Evolutionary conservation across 2,329 filamentous ascomycete genomes (phyloP).

Genomic region (Beauveria australis): DNA sequence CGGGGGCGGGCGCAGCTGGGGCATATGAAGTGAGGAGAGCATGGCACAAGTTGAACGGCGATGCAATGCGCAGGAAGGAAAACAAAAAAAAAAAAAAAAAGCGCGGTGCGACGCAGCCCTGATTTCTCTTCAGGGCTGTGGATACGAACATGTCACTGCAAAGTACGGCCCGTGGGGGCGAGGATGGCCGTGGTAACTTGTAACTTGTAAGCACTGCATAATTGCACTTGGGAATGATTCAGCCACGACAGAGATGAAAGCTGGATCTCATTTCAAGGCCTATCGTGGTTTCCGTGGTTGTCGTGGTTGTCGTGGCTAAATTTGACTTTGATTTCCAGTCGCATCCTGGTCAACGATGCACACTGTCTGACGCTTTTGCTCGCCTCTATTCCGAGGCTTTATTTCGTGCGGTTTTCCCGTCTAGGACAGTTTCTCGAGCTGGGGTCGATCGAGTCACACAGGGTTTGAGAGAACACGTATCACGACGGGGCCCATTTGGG

Average conservation of each 20-base stretch:
- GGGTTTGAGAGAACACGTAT: neutral
- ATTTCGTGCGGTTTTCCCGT: neutral
- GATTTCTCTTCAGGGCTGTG: neutral
- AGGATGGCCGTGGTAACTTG: too few species aligned
- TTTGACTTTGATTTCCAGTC: neutral
- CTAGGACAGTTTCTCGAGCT: neutral
- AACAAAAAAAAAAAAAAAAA: neutral
- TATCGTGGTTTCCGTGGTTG: too few species aligned
- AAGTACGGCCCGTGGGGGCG: neutral
- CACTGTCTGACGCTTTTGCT: neutral
- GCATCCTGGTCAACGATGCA: neutral
- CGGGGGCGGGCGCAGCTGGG: neutral
- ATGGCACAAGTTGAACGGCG: neutral
- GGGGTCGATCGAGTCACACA: neutral
- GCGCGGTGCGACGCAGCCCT: neutral
- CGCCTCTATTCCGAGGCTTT: neutral
- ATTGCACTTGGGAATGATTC: neutral
- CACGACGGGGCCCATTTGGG: neutral
- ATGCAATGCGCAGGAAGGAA: neutral
- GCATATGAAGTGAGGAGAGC: neutral
- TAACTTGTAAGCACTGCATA: neutral
- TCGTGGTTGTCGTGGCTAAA: too few species aligned
- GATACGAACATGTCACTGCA: neutral
- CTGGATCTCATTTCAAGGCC: neutral
- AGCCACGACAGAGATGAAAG: neutral